Conservation (phyloP, 495 filamentous ascomycete genomes). For the Parathielavia hyrcaniae region DNA sequence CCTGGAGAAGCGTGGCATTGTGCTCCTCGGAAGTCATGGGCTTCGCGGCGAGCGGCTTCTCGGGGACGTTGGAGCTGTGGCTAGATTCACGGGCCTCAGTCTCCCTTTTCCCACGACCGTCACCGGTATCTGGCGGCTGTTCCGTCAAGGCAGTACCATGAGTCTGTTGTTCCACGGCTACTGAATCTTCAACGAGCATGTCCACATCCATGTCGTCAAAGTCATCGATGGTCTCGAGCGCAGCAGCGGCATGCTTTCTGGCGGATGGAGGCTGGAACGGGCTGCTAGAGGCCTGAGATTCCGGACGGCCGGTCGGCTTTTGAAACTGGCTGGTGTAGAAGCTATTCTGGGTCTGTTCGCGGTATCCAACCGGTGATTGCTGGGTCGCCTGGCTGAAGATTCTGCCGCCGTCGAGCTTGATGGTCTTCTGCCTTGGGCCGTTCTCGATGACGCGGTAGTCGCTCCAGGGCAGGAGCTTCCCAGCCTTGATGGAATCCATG, state of each 20-base stretch:
- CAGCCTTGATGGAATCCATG: constrained; percentile 76
- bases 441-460: constrained; percentile 77
- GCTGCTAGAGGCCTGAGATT: constrained; percentile 17
- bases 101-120: background rate
- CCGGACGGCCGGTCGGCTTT: constrained; percentile 20
- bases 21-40: constrained; percentile 81
- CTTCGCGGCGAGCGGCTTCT: constrained; percentile 18
- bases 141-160: background rate
- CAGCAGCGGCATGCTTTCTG: constrained; percentile 3
- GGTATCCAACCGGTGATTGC: constrained; percentile 52
- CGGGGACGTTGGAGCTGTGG: background rate
- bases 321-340: constrained; percentile 73
- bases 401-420: constrained; percentile 59
- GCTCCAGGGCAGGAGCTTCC: constrained; percentile 77
- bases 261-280: constrained; percentile 23
- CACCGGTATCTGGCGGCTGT: background rate
- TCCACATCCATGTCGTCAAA: constrained; percentile 23
- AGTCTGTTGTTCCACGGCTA: background rate
- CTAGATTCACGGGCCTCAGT: background rate
- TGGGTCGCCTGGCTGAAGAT: constrained; percentile 55
- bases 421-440: constrained; percentile 66
- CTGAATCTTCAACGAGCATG: constrained; percentile 7
- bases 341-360: constrained; percentile 66
- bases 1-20: constrained; percentile 71
- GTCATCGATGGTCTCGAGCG: constrained; percentile 15